Base-by-base conservation (phyloP, 768 basidiomycete species). In the Crepidotus variabilis region DNA sequence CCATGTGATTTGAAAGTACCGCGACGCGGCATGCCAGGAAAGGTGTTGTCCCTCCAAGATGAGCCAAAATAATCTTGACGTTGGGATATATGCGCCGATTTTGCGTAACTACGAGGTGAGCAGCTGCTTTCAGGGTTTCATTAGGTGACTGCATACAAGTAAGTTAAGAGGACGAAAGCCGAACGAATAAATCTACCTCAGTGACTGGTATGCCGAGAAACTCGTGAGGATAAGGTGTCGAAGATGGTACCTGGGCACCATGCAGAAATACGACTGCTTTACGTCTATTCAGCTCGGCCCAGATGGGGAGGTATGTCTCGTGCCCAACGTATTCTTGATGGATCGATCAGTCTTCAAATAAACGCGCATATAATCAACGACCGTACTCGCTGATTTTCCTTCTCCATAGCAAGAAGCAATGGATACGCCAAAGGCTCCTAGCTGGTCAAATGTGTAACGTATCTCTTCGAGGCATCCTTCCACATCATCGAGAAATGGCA, bases 111-210 rank as follows among this genome's bases (percentile, higher is more conserved):
- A 91, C 87, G 49, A 92, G 78, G 64, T 89, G 86, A 2, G 88
- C 83, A 33, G 88, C 88, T 1, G 87, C 90, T 71, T 90, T 90
- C 76, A 83, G 90, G 0, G 89, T 92, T 69, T 91, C 89, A 65
- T 89, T 86, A 6, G 88, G 89, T 0, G 88, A 87, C 88, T 90
- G 54, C 54, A 39, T 21, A 53, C 22, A 11, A 34, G 13, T 16
- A 2, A 20, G 45, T 59, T 14, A 33, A 28, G 11, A 46, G 18
- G 48, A 51, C 54, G 55, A 50, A 58, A 48, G 18, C 36, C 28
- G 50, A 14, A 43, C 9, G 47, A 20, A 32, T 14, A 24, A 32
- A 9, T 2, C 11, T 65, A 85, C 88, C 76, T 90, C 88, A 13
- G 78, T 78, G 51, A 89, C 76, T 13, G 89, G 89, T 36, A 90